These are phyloP conservation scores for Rhodomyrtus psidioides DNA, from an alignment of 441 rosid genomes.

Conservation along the genomic window DNA sequence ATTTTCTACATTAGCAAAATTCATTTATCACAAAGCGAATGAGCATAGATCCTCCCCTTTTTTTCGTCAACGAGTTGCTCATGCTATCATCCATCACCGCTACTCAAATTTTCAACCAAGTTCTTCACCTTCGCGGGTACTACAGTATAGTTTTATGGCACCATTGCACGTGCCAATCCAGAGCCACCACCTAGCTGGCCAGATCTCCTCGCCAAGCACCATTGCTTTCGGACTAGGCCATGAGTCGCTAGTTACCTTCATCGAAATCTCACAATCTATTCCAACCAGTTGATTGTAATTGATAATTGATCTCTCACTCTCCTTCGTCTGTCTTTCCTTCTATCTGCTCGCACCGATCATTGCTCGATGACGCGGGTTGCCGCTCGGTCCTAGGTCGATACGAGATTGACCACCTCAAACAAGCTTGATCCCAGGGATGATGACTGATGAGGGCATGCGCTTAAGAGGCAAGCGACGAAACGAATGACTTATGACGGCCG, in stretches of 20 bases:
- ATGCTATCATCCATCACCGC: too few relatives aligned
- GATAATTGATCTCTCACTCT: background rate
- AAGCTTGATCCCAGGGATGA: too few relatives aligned
- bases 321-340: background rate
- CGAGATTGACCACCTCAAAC: too few relatives aligned
- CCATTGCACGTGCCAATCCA: background rate
- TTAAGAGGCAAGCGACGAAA: background rate
- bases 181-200: background rate
- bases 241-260: background rate
- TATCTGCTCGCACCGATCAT: background rate
- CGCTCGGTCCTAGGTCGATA: too few relatives aligned
- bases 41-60: background rate
- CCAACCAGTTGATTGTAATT: background rate
- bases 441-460: too few relatives aligned
- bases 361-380: background rate
- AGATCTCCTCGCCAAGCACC: background rate
- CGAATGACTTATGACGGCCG: accelerated
- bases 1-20: background rate
- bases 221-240: background rate
- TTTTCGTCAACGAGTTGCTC: too few relatives aligned
- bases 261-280: background rate
- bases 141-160: too few relatives aligned
- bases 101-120: too few relatives aligned
- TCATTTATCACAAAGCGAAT: background rate
- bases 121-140: too few relatives aligned